Base-by-base conservation (phyloP, 2,329 filamentous ascomycete species). In the Aspergillus candidus region DNA sequence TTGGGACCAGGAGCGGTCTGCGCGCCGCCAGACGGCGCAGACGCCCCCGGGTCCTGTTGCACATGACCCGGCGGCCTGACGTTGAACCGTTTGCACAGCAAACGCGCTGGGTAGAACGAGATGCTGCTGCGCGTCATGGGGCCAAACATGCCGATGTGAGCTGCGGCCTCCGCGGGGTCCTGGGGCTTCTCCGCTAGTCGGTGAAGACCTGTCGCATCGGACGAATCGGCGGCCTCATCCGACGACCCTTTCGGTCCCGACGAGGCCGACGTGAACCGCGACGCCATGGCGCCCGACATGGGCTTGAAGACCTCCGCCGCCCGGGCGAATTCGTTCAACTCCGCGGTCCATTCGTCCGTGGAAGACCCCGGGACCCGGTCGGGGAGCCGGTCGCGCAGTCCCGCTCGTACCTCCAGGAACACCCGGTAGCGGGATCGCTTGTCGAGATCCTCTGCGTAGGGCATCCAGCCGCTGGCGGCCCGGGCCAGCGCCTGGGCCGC, bases 41-140 rank as follows among this genome's bases (percentile, higher is more conserved):
- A 35, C 6, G 56, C 62, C 12, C 65, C 69, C 0, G 73, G 65
- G 34, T 83, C 76, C 30, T 74, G 68, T 55, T 79, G 76, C 29
- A 84, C 80, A 62, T 88, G 78, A 8, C 77, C 75, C 0, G 90
- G 88, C 7, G 85, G 79, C 48, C 77, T 81, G n/a, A 97, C 84
- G 55, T 89, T 89, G 68, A 98, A 95, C 7, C 93, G 78, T 64
- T 97, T 98, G 69, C 91, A 97, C n/a, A 97, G 69, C 33, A 98
- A 69, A 43, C 89, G 76, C 1, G 84, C 83, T 1, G 93, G 93
- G 55, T 83, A 83, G 65, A 95, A 97, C 4, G 82, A 78, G 6
- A 79, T 65, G 0, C 76, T 73, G 15, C 76, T 80, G 49, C 93
- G 76, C 3, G 93, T 98, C 80, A 97, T 78, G 11, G 82, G 77